Conservation (phyloP, 2,329 filamentous ascomycete species). For the Scedosporium dehoogii region DNA sequence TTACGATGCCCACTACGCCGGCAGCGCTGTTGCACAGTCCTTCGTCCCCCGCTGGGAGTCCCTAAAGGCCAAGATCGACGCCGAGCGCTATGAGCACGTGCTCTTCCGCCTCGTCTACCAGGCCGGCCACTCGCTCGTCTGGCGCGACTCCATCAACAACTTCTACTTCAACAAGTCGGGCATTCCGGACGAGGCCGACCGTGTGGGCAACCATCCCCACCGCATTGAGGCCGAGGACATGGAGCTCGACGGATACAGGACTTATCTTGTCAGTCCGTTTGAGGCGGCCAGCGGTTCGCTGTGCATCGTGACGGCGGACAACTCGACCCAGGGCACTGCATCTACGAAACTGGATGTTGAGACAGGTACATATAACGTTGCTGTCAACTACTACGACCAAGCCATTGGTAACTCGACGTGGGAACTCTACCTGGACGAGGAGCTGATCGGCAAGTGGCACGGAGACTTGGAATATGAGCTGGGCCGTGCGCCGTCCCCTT, state of each 20-base stretch:
- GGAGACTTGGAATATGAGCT: slow-evolving; percentile 50
- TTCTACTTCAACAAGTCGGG: slow-evolving; percentile 54
- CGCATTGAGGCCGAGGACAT: slow-evolving; percentile 63
- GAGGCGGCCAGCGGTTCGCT: slow-evolving; percentile 47
- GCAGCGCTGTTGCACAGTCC: slow-evolving; percentile 48
- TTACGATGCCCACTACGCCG: slow-evolving; percentile 52
- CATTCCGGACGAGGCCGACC: slow-evolving; percentile 44
- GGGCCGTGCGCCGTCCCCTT: slow-evolving; percentile 46
- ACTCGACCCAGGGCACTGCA: slow-evolving; percentile 36
- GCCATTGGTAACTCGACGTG: slow-evolving; percentile 47
- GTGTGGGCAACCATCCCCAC: slow-evolving; percentile 52
- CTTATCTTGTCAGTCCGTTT: slow-evolving; percentile 43
- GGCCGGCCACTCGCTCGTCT: slow-evolving; percentile 59
- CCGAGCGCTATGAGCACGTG: slow-evolving; percentile 47
- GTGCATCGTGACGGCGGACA: slow-evolving; percentile 43
- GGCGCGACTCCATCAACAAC: slow-evolving; percentile 56
- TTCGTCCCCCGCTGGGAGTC: slow-evolving; percentile 46
- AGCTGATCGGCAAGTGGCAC: slow-evolving; percentile 44
- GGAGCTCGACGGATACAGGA: slow-evolving; percentile 46
- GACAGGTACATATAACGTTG: slow-evolving; percentile 50
- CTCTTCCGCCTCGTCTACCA: slow-evolving; percentile 53
- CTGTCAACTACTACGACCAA: slow-evolving; percentile 57
- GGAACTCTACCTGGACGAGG: slow-evolving; percentile 42
- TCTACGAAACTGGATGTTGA: slow-evolving; percentile 33
- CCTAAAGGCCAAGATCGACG: slow-evolving; percentile 46